A percentile compares a stretch with the other conserved stretches of the same genome.
These are phyloP conservation scores for Camellia granthamiana DNA, from an alignment of 148 eudicot species.

Conservation along the genomic window DNA sequence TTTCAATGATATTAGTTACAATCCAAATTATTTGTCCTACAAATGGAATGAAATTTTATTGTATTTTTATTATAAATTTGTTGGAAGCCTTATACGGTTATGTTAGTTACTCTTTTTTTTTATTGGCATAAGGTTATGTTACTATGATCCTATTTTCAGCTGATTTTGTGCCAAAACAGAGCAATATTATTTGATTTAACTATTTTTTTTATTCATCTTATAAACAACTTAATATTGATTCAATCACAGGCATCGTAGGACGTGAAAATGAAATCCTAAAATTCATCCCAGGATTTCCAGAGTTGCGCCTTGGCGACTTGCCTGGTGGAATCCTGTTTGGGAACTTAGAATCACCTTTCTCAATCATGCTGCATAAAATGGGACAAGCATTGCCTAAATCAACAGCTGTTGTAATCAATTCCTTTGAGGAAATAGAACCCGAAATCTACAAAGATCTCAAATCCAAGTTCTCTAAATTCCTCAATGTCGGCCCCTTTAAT, in stretches of 20 bases:
- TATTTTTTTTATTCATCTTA: too few species aligned
- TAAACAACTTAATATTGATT: neutral
- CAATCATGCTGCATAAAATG: conserved; percentile 55
- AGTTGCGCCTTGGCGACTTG: conserved; percentile 38
- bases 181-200: neutral
- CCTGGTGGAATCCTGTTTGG: conserved; percentile 45
- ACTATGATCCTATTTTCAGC: neutral
- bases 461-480: conserved; percentile 35
- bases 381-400: conserved; percentile 38
- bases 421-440: conserved; percentile 37
- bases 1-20: too few species aligned
- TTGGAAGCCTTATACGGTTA: neutral
- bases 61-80: too few species aligned
- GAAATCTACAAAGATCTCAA: conserved; percentile 32
- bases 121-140: too few species aligned
- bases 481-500: conserved; percentile 56
- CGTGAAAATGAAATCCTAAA: conserved; percentile 25
- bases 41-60: too few species aligned
- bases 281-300: conserved; percentile 49
- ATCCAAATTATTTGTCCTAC: too few species aligned
- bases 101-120: too few species aligned
- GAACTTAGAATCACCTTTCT: conserved; percentile 39
- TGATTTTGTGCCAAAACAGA: neutral
- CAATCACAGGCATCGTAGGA: conserved; percentile 20
- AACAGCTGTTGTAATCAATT: conserved; percentile 39